phyloP scores from a whole-genome alignment of 805 yeast species.

The Barnettozyma wickerhamii region DNA sequence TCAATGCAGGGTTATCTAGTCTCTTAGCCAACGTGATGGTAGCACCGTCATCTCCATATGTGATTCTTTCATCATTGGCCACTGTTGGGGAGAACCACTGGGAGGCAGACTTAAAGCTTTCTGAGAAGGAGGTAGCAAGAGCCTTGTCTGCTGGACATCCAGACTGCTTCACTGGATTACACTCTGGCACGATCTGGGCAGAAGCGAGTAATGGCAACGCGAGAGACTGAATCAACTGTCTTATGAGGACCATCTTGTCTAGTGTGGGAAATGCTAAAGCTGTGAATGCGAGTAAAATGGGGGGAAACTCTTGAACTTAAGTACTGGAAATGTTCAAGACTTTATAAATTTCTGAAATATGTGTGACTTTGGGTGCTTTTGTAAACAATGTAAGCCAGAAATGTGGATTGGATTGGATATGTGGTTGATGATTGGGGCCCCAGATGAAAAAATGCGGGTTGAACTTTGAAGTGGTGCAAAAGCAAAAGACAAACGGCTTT shows the following conservation, averaged over 20 bases:
- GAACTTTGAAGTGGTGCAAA: too few species aligned
- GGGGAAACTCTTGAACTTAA: too few species aligned
- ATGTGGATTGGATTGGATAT: too few species aligned
- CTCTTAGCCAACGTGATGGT: constrained; percentile 53
- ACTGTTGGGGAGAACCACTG: constrained; percentile 35
- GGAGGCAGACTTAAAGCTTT: constrained; percentile 47
- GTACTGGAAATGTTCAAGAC: too few species aligned
- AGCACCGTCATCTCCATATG: constrained; percentile 54
- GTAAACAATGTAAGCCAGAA: too few species aligned
- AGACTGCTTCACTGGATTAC: constrained; percentile 41
- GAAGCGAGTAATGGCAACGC: constrained; percentile 5
- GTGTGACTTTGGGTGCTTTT: too few species aligned
- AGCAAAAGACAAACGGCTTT: too few species aligned
- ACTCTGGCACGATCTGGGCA: constrained; percentile 22
- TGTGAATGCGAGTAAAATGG: too few species aligned
- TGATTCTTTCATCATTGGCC: constrained; percentile 37
- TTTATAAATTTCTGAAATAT: too few species aligned
- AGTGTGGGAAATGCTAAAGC: too few species aligned
- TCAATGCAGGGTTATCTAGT: constrained; percentile 74
- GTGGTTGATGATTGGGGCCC: too few species aligned
- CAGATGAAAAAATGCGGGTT: too few species aligned
- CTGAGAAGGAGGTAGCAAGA: constrained; percentile 49
- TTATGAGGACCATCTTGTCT: neutral
- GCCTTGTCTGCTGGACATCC: constrained; percentile 53
- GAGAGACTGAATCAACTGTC: neutral